Evolutionary conservation across 2,329 filamentous ascomycete genomes (phyloP).

Genomic region (Ambrosiella cleistominuta): DNA sequence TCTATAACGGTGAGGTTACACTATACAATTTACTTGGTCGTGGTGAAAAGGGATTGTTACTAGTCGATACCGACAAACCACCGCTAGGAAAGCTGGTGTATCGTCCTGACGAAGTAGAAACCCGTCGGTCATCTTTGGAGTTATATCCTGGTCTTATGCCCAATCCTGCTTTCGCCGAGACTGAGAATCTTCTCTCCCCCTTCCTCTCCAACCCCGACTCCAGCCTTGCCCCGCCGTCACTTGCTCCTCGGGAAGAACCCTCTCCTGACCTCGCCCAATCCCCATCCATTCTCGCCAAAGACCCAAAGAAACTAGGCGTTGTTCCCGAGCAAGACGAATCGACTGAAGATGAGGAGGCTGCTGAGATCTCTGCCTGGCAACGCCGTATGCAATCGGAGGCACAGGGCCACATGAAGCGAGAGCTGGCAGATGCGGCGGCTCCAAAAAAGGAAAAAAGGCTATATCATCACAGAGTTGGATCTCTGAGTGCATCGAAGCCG

Average conservation of each 20-base stretch:
- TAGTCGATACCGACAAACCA: constrained; percentile 41
- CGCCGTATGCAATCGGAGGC: neutral
- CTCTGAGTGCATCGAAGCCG: neutral
- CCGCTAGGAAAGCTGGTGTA: constrained; percentile 29
- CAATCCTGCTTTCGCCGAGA: neutral
- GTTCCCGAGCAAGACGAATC: constrained; percentile 12
- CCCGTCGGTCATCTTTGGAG: neutral
- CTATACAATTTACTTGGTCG: constrained; percentile 56
- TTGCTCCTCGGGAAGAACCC: neutral
- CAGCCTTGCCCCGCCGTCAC: neutral
- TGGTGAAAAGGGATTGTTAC: constrained; percentile 47
- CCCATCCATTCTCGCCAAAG: constrained; percentile 4
- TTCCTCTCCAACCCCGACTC: neutral
- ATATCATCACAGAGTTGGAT: neutral
- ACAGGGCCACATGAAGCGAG: neutral
- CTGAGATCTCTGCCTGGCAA: constrained; percentile 5
- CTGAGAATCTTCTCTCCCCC: constrained; percentile 3
- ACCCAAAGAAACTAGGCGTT: constrained; percentile 9
- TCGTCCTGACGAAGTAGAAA: constrained; percentile 4
- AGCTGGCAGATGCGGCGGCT: neutral
- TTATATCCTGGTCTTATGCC: constrained; percentile 9
- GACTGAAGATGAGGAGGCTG: constrained; percentile 4
- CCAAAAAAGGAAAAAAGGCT: neutral
- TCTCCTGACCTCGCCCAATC: constrained; percentile 4
- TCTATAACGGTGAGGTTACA: constrained; percentile 45